These are phyloP conservation scores for Quercus phellos DNA, from an alignment of 331 rosid species.

Conservation along the genomic window DNA sequence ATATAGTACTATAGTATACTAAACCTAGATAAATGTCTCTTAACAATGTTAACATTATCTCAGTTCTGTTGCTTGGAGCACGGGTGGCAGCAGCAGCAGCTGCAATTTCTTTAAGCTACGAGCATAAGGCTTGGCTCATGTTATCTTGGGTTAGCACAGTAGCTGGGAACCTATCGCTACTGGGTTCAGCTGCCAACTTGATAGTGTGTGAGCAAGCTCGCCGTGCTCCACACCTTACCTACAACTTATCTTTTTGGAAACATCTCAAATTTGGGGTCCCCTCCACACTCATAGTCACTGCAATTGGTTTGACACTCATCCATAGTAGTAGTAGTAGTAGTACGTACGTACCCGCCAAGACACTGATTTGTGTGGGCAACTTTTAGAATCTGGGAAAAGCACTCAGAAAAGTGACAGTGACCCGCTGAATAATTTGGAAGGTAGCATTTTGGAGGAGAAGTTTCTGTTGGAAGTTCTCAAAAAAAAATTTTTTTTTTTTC, in stretches of 20 bases:
- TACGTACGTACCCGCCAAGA: not conserved
- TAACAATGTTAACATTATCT: not conserved
- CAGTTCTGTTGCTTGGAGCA: slow-evolving; percentile 58
- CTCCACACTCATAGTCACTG: slow-evolving; percentile 62
- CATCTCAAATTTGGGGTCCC: slow-evolving; percentile 81
- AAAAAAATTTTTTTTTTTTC: too few species aligned
- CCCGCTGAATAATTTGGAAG: too few species aligned
- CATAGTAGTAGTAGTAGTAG: too few species aligned
- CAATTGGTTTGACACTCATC: slow-evolving; percentile 64
- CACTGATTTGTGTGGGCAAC: too few species aligned
- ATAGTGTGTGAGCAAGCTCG: slow-evolving; percentile 87
- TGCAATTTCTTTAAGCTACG: slow-evolving; percentile 43
- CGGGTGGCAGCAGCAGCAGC: slow-evolving; percentile 72
- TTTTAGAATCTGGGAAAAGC: too few species aligned
- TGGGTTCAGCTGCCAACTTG: slow-evolving; percentile 81
- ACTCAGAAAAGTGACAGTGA: too few species aligned
- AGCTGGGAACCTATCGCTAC: slow-evolving; percentile 42
- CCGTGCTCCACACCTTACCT: slow-evolving; percentile 46
- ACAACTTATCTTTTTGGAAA: slow-evolving; percentile 68
- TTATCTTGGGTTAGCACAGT: slow-evolving; percentile 75
- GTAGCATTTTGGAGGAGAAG: too few species aligned
- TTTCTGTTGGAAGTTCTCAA: too few species aligned
- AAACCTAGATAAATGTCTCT: too few species aligned
- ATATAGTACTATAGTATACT: too few species aligned
- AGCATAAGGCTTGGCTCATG: slow-evolving; percentile 71